These are phyloP conservation scores for Elaphomyces granulatus DNA, from an alignment of 495 filamentous ascomycete species.

Conservation along the genomic window DNA sequence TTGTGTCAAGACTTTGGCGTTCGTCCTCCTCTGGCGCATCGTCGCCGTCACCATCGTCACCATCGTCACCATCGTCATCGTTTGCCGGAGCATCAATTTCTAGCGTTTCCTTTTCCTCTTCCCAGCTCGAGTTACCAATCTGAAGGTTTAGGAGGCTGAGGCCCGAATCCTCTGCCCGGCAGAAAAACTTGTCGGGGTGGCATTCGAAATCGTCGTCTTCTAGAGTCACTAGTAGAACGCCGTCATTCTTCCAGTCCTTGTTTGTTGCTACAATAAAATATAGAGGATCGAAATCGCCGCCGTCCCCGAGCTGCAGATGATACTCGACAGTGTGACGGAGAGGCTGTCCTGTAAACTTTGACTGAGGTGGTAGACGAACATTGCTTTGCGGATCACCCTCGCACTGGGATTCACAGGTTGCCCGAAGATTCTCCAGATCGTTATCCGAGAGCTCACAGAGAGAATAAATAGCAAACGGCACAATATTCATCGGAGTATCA, in stretches of 20 bases:
- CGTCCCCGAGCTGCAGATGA: conserved; percentile 1
- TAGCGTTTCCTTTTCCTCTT: not conserved
- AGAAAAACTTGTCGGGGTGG: not conserved
- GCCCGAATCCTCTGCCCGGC: not conserved
- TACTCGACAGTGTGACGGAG: not conserved
- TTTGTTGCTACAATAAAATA: not conserved
- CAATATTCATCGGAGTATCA: too few relatives aligned
- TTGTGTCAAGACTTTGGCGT: too few relatives aligned
- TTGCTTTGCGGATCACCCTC: too few relatives aligned
- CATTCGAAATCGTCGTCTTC: conserved; percentile 1
- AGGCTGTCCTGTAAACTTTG: not conserved
- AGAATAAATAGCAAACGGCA: too few relatives aligned
- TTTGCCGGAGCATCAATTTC: not conserved
- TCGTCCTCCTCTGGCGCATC: too few relatives aligned
- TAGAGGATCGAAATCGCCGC: not conserved
- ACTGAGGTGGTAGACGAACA: too few relatives aligned
- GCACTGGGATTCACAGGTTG: too few relatives aligned
- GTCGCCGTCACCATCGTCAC: too few relatives aligned
- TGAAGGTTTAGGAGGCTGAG: not conserved
- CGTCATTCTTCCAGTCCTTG: not conserved
- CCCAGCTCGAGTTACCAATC: not conserved
- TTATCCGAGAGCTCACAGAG: too few relatives aligned
- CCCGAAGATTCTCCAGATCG: too few relatives aligned
- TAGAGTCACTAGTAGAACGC: conserved; percentile 1
- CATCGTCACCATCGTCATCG: conserved; percentile 1